phyloP scores from a whole-genome alignment of 2,329 filamentous ascomycete species.

The Sarocladium oryzae region DNA sequence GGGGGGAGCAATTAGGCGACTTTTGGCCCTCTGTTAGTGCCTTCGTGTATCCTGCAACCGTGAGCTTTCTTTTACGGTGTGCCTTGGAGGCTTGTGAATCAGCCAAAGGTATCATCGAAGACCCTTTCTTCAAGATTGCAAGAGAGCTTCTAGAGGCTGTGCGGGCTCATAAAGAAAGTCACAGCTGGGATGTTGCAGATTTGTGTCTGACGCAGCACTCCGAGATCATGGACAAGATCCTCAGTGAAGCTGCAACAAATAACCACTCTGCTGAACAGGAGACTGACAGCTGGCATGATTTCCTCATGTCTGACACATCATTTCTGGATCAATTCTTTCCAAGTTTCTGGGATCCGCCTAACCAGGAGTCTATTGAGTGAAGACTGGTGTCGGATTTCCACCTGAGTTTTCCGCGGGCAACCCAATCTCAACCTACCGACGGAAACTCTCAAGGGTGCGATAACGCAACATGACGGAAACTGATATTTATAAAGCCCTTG shows the following conservation, averaged over 20 bases:
- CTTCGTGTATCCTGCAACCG: slow-evolving; percentile 41
- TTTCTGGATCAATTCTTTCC: slow-evolving; percentile 29
- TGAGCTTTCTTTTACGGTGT: slow-evolving; percentile 43
- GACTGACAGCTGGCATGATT: slow-evolving; percentile 15
- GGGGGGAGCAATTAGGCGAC: slow-evolving; percentile 34
- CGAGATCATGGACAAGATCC: slow-evolving; percentile 39
- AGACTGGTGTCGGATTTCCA: background rate
- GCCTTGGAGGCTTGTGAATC: slow-evolving; percentile 37
- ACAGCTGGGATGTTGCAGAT: slow-evolving; percentile 44
- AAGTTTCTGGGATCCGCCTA: slow-evolving; percentile 29
- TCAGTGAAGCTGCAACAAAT: slow-evolving; percentile 16
- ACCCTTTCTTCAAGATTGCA: slow-evolving; percentile 35
- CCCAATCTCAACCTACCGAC: background rate
- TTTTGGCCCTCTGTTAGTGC: slow-evolving; percentile 44
- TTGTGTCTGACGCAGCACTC: slow-evolving; percentile 41
- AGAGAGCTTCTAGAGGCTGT: slow-evolving; percentile 34
- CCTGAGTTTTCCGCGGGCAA: slow-evolving; percentile 12
- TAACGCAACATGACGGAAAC: too few relatives aligned
- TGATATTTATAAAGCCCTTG: too few relatives aligned
- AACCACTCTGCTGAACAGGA: slow-evolving; percentile 15
- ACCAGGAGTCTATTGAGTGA: slow-evolving; percentile 12
- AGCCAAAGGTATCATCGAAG: slow-evolving; percentile 26
- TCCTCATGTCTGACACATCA: slow-evolving; percentile 25
- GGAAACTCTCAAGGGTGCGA: background rate
- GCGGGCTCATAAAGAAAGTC: slow-evolving; percentile 29